These are phyloP conservation scores for Harrya chromipes DNA, from an alignment of 768 basidiomycete genomes.

Conservation along the genomic window DNA sequence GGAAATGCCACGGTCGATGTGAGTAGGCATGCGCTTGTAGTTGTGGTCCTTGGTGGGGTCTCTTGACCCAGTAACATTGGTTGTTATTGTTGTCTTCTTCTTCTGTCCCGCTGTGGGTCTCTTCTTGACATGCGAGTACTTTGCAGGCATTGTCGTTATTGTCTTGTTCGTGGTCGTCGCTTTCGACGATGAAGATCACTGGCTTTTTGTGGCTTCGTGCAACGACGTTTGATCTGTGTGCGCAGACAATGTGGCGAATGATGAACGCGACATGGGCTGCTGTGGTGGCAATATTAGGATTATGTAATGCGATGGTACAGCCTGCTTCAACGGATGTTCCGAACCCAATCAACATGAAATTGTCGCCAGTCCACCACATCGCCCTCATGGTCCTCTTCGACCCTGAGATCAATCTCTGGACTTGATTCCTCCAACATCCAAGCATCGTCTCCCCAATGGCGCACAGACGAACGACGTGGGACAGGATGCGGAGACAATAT, in stretches of 20 bases:
- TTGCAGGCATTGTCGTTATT: conserved; percentile 52
- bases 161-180: conserved; percentile 20
- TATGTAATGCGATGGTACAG: conserved; percentile 17
- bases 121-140: conserved; percentile 76
- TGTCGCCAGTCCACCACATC: conserved; percentile 47
- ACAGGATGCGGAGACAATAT: conserved; percentile 18
- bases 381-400: conserved; percentile 26
- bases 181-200: conserved; percentile 3
- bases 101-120: conserved; percentile 46
- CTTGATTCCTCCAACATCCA: conserved; percentile 42
- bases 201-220: not conserved
- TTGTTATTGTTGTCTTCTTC: conserved; percentile 38
- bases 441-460: conserved; percentile 34
- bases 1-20: conserved; percentile 52
- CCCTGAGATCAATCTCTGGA: conserved; percentile 25
- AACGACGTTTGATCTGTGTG: conserved; percentile 12
- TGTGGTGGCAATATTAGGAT: not conserved
- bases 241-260: conserved; percentile 12
- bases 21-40: conserved; percentile 40
- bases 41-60: conserved; percentile 26
- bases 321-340: conserved; percentile 2
- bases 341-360: conserved; percentile 48
- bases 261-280: not conserved
- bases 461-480: too few relatives aligned
- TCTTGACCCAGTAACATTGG: conserved; percentile 25